phyloP scores from a whole-genome alignment of 495 filamentous ascomycete genomes.

The Lasiosphaeria ovina region DNA sequence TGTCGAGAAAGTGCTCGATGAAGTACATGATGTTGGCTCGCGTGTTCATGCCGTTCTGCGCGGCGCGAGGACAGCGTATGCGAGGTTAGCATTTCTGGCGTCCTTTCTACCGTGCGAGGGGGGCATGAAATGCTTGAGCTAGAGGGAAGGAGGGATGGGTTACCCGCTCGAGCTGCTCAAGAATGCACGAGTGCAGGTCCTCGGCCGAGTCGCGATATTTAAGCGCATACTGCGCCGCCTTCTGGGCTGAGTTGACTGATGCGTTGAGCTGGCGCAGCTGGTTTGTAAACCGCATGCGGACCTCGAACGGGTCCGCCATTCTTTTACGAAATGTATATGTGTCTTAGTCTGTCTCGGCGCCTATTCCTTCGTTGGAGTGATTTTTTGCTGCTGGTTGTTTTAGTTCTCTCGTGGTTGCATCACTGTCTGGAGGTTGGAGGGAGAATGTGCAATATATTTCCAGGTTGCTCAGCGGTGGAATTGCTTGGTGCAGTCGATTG shows the following conservation, averaged over 20 bases:
- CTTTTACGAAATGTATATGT: not conserved
- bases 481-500: too few species aligned
- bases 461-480: too few species aligned
- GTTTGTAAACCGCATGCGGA: constrained; percentile 91
- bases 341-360: constrained; percentile 1
- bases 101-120: not conserved
- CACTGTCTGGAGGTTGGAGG: too few species aligned
- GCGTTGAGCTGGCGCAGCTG: constrained; percentile 88
- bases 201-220: constrained; percentile 91
- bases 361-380: not conserved
- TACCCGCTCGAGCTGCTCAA: constrained; percentile 90
- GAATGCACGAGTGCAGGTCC: constrained; percentile 92
- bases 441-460: too few species aligned
- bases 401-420: too few species aligned
- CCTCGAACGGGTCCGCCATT: constrained; percentile 96
- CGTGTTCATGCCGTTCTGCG: constrained; percentile 88
- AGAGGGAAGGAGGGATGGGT: constrained; percentile 19
- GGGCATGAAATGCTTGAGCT: too few species aligned
- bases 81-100: constrained; percentile 3
- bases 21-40: constrained; percentile 99
- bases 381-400: not conserved
- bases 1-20: constrained; percentile 89
- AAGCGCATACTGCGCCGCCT: constrained; percentile 91
- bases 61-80: constrained; percentile 1
- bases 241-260: constrained; percentile 80